Conservation (phyloP, 2,329 filamentous ascomycete species). For the Zarea fungicola region DNA sequence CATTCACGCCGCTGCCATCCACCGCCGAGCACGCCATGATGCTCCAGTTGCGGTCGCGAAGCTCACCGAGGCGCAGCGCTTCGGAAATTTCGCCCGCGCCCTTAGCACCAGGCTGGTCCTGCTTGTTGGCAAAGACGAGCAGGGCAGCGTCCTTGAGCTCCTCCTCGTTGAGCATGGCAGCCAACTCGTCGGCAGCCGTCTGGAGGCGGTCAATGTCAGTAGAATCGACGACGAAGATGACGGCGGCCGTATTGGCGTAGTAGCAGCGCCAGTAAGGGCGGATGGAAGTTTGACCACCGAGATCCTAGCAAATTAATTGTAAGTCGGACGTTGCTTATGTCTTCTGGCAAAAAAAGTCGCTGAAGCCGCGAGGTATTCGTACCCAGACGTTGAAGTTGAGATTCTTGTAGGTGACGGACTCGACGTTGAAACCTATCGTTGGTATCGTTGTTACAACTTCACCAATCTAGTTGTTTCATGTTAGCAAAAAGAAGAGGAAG, state of each 20-base stretch:
- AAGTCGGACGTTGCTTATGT: no score
- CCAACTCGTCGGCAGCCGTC: constrained; percentile 87
- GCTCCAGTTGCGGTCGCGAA: constrained; percentile 97
- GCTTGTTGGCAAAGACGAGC: constrained; percentile 97
- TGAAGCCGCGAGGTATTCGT: constrained; percentile 31
- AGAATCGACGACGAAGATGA: constrained; percentile 97
- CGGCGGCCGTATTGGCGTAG: constrained; percentile 96
- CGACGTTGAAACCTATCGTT: constrained; percentile 98
- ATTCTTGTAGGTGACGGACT: constrained; percentile 97
- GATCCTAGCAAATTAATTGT: constrained; percentile 51
- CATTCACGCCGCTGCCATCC: constrained; percentile 87
- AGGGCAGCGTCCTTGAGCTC: constrained; percentile 89
- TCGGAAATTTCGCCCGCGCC: constrained; percentile 96
- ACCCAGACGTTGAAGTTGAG: constrained; percentile 99
- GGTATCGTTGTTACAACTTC: constrained; percentile 99
- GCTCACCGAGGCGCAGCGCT: constrained; percentile 79
- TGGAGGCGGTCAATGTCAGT: constrained; percentile 94
- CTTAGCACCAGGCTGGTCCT: constrained; percentile 95
- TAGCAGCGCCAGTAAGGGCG: constrained; percentile 99
- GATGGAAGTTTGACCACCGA: constrained; percentile 97
- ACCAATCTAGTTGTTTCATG: constrained; percentile 90
- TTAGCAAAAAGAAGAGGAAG: no score
- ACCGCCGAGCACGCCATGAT: constrained; percentile 97
- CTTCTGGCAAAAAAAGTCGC: no score
- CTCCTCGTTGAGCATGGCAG: constrained; percentile 95